A percentile compares a stretch with the other conserved stretches of the same genome.
Evolutionary conservation across 1,284 basidiomycete species (phyloP).

Genomic region (Naganishia albida): DNA sequence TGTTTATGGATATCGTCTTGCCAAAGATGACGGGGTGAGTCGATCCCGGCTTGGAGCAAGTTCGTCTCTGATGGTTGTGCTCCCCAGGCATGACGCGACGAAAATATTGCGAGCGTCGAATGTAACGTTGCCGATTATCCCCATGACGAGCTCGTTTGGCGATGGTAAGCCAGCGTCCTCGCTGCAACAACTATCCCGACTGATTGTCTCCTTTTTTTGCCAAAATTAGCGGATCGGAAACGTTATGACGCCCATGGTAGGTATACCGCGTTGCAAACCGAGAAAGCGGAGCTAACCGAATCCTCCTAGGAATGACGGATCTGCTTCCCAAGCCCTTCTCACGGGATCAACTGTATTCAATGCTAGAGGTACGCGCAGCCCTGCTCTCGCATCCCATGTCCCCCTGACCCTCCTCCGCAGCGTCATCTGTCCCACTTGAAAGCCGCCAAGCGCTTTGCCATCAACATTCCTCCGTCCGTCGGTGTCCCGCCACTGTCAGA

Average conservation of each 20-base stretch:
- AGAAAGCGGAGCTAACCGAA: conserved; percentile 43
- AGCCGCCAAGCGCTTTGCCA: conserved; percentile 26
- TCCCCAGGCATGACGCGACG: conserved; percentile 14
- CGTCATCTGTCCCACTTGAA: conserved; percentile 21
- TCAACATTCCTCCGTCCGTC: conserved; percentile 66
- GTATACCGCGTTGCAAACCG: not conserved
- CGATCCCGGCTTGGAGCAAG: not conserved
- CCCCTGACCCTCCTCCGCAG: conserved; percentile 2
- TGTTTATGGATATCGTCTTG: conserved; percentile 74
- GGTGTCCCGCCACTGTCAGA: conserved; percentile 72
- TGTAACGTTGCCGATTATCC: conserved; percentile 23
- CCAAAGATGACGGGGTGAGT: conserved; percentile 52
- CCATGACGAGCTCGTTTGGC: conserved; percentile 22
- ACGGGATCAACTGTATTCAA: conserved; percentile 81
- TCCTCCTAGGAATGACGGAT: conserved; percentile 81
- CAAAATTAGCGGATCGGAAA: conserved; percentile 56
- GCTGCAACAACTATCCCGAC: conserved; percentile 57
- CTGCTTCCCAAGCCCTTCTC: conserved; percentile 97
- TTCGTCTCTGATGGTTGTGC: not conserved
- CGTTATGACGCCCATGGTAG: conserved; percentile 26
- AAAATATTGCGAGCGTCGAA: conserved; percentile 24
- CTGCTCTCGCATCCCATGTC: not conserved
- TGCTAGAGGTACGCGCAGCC: conserved; percentile 71
- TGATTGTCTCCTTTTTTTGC: conserved; percentile 97
- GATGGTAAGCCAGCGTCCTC: conserved; percentile 37